Base-by-base conservation (phyloP, 1,284 basidiomycete genomes). In the Cystobasidium sp. region DNA sequence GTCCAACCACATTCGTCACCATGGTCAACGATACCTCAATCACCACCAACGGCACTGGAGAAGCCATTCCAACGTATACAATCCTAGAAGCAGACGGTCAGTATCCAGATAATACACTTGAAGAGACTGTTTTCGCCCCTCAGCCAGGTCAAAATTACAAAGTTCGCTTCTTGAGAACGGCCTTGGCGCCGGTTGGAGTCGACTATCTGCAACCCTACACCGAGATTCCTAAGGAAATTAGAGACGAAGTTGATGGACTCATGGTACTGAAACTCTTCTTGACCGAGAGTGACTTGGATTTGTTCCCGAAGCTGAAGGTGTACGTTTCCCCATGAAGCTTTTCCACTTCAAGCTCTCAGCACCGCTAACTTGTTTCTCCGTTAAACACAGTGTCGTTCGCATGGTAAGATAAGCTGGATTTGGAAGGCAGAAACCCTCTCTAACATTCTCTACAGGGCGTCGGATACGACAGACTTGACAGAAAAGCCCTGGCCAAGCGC, bases 291-390 rank as follows among this genome's bases (percentile, higher is more conserved):
- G 78, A 78, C 16, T 43, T 78, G 1, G 58, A 62, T 1, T 51
- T 74, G 2, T 79, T 79, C 41, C 68, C 77, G 5, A 79, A 78
- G 44, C 66, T 79, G 14, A 79, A 77, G 49, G 77, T 78, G 70
- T 73, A 52, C 63, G 24, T 62, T 43, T 24, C 44, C n/a, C 6
- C 47, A 8, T 1, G 47, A 44, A 14, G 39, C n/a, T 43, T n/a
- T n/a, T n/a, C n/a, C n/a, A n/a, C n/a, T n/a, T n/a, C n/a, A n/a
- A n/a, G n/a, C n/a, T n/a, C n/a, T n/a, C n/a, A n/a, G 47, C 44
- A 41, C 43, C 14, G 61, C 20, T 51, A 18, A 51, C 39, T 49
- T 53, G 24, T 18, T 10, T 39, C 44, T 49, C n/a, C 16, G 46
- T 46, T 58, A n/a, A 16, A 37, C 31, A 31, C 37, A 68, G 52